Percentiles rank a stretch among this genome's conserved stretches.
Conservation (phyloP, 2,329 filamentous ascomycete species). For the Cordyceps cicadae region DNA sequence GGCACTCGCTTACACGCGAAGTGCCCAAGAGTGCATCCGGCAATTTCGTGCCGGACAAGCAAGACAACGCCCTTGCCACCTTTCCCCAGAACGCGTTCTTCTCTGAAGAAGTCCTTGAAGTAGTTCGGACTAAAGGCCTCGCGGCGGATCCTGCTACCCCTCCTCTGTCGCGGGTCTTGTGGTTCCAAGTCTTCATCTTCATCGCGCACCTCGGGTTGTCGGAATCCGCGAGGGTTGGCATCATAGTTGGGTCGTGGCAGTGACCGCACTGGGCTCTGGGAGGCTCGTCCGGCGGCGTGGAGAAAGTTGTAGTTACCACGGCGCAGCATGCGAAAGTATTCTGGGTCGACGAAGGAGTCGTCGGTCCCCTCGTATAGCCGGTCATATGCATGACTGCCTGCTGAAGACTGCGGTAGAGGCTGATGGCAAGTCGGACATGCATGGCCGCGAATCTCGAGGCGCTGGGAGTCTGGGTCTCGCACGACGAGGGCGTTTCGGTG, state of each 20-base stretch:
- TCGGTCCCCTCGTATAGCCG: constrained; percentile 29
- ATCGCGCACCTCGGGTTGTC: constrained; percentile 17
- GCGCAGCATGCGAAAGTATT: constrained; percentile 93
- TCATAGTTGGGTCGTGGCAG: constrained; percentile 38
- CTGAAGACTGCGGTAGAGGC: constrained; percentile 41
- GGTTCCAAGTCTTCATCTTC: constrained; percentile 15
- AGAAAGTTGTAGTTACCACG: constrained; percentile 34
- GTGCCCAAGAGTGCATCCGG: constrained; percentile 77
- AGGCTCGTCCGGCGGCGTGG: constrained; percentile 36
- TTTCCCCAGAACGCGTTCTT: constrained; percentile 75
- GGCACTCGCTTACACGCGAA: constrained; percentile 97
- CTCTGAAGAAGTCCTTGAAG: constrained; percentile 86
- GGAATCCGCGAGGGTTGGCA: constrained; percentile 12
- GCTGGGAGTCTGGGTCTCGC: constrained; percentile 75
- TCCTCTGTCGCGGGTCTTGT: neutral
- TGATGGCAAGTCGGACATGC: constrained; percentile 88
- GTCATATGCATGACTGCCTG: constrained; percentile 42
- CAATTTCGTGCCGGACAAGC: constrained; percentile 85
- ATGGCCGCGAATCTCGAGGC: constrained; percentile 71
- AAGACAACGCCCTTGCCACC: constrained; percentile 93
- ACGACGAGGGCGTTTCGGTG: constrained; percentile 90
- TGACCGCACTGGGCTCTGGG: constrained; percentile 47
- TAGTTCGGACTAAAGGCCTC: constrained; percentile 88
- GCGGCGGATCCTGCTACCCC: constrained; percentile 65
- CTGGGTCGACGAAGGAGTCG: constrained; percentile 74